These are phyloP conservation scores for Pythium chondricola DNA, from an alignment of 352 stramenopile genomes.

Conservation along the genomic window DNA sequence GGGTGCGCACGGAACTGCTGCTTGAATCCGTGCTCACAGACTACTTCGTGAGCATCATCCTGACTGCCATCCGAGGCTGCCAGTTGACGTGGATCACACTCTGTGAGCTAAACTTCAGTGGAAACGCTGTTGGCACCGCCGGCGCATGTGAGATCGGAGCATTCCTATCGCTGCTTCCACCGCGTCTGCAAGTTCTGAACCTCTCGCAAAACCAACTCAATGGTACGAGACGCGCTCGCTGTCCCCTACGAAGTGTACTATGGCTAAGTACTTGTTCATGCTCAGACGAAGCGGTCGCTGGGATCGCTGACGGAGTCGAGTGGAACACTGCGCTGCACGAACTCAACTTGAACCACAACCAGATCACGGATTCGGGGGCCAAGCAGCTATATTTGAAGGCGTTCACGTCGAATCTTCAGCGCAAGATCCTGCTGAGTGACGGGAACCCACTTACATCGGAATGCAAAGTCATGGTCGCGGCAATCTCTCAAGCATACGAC, in stretches of 20 bases:
- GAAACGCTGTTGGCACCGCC: conserved; percentile 35
- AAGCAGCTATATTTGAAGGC: conserved; percentile 45
- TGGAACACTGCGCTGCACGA: conserved; percentile 34
- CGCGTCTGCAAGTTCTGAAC: conserved; percentile 33
- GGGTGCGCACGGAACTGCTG: conserved; percentile 17
- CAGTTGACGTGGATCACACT: conserved; percentile 18
- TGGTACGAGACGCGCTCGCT: too few relatives aligned
- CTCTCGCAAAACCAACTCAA: conserved; percentile 45
- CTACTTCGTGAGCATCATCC: conserved; percentile 20
- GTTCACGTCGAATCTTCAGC: conserved; percentile 38
- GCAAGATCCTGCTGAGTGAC: conserved; percentile 27
- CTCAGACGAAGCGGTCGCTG: conserved; percentile 29
- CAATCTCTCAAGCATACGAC: conserved; percentile 50
- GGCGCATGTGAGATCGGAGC: conserved; percentile 33
- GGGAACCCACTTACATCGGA: conserved; percentile 40
- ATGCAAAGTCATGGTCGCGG: conserved; percentile 40
- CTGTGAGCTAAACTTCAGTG: conserved; percentile 45
- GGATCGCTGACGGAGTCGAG: conserved; percentile 40
- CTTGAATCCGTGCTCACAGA: conserved; percentile 30
- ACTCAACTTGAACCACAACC: conserved; percentile 43
- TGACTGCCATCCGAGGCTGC: conserved; percentile 19
- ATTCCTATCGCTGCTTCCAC: conserved; percentile 34
- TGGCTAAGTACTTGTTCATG: too few relatives aligned
- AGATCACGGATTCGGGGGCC: conserved; percentile 40
- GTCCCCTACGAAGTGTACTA: too few relatives aligned